A percentile compares a stretch with the other conserved stretches of the same genome.
Conservation (phyloP, 805 yeast species). For the Candida sithepensis region DNA sequence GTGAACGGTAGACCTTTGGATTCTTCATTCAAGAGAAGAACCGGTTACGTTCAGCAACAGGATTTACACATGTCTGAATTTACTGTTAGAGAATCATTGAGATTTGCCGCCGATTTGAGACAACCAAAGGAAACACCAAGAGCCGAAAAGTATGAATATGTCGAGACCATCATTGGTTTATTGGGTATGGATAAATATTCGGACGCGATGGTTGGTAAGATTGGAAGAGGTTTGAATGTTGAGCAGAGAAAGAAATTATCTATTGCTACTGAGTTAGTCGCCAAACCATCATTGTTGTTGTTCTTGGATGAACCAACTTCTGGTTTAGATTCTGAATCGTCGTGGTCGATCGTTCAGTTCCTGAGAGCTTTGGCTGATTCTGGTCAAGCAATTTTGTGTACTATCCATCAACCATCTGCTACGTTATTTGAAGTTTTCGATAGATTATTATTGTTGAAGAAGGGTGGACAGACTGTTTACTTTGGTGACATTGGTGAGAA, state of each 20-base stretch:
- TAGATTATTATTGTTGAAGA: slow-evolving; percentile 42
- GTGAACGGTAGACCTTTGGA: slow-evolving; percentile 50
- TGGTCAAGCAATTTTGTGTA: slow-evolving; percentile 54
- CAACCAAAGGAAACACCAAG: slow-evolving; percentile 38
- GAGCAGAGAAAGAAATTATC: slow-evolving; percentile 52
- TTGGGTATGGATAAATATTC: slow-evolving; percentile 43
- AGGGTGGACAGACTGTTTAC: slow-evolving; percentile 51
- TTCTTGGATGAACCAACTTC: slow-evolving; percentile 62
- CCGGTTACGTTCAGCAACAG: slow-evolving; percentile 55
- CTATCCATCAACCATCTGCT: slow-evolving; percentile 51
- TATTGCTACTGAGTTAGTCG: slow-evolving; percentile 52
- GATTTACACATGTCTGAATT: slow-evolving; percentile 48
- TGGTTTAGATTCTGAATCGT: slow-evolving; percentile 55
- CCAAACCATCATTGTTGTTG: slow-evolving; percentile 48
- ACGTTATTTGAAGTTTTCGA: slow-evolving; percentile 41
- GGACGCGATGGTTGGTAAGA: slow-evolving; percentile 46
- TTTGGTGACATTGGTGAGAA: slow-evolving; percentile 51
- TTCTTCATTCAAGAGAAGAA: slow-evolving; percentile 48
- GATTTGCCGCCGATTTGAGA: slow-evolving; percentile 48
- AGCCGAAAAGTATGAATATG: slow-evolving; percentile 39
- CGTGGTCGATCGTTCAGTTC: slow-evolving; percentile 54
- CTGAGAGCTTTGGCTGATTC: slow-evolving; percentile 46
- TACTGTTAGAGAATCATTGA: slow-evolving; percentile 49
- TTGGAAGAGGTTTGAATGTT: slow-evolving; percentile 48
- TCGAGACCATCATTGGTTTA: slow-evolving; percentile 37